phyloP scores from a whole-genome alignment of 148 eudicot genomes.

The Limonium bicolor region DNA sequence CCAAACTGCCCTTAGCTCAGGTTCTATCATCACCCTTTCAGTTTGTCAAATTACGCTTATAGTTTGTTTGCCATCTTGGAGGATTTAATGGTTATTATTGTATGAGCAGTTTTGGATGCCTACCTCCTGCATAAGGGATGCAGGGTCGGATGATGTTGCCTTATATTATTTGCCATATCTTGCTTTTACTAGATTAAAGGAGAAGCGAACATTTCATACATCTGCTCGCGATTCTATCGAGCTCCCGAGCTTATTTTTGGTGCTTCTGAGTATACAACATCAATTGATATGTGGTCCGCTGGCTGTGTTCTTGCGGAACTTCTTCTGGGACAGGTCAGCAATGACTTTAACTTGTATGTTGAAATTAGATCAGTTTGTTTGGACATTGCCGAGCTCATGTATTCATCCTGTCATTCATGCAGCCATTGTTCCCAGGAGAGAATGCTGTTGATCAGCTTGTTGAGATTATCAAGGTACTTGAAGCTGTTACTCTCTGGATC shows the following conservation, averaged over 20 bases:
- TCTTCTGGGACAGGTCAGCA: constrained; percentile 10
- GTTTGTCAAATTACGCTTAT: too few relatives aligned
- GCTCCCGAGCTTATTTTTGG: constrained; percentile 22
- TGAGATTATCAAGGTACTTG: constrained; percentile 46
- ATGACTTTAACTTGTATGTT: neutral
- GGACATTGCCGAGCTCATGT: neutral
- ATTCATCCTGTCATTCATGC: neutral
- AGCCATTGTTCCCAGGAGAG: constrained; percentile 50
- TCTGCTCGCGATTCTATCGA: constrained; percentile 15
- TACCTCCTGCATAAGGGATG: too few relatives aligned
- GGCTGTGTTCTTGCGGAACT: constrained; percentile 21
- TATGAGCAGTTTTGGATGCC: too few relatives aligned
- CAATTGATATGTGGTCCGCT: constrained; percentile 18
- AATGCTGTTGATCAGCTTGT: constrained; percentile 49
- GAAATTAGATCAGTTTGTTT: neutral
- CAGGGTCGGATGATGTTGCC: too few relatives aligned
- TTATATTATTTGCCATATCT: too few relatives aligned
- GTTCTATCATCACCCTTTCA: too few relatives aligned
- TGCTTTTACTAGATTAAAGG: constrained; percentile 7
- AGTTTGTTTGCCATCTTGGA: too few relatives aligned
- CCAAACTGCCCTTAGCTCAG: too few relatives aligned
- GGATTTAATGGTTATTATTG: too few relatives aligned
- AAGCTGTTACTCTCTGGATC: neutral
- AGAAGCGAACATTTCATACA: constrained; percentile 14
- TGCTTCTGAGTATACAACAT: constrained; percentile 11